Evolutionary conservation across 2,329 filamentous ascomycete species (phyloP), one percentile per base, ranked within the genome.

Genomic region (Trichoderma citrinoviride): DNA sequence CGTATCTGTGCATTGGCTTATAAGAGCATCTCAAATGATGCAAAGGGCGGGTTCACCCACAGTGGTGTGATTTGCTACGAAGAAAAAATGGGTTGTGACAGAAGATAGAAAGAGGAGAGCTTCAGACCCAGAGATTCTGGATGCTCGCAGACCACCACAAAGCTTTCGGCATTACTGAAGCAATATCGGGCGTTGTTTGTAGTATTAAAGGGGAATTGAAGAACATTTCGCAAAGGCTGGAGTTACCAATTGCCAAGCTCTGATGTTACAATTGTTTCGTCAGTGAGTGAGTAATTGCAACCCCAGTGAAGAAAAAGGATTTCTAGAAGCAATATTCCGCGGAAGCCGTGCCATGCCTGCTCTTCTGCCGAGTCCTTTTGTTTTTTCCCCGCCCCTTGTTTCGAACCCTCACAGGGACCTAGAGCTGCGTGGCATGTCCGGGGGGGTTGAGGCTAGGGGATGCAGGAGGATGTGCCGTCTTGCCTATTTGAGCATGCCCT

Each of bases 401-500:
- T 61, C 17, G 37, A 15, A 14, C 55, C 46, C 52, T 14, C 15
- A 27, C 25, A 33, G 15, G 41, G 29, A 7, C n/a, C 19, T 52
- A 15, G 19, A 10, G 8, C 49, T 44, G 58, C 25, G 37, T 44
- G 25, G 40, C n/a, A 52, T 23, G 40, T 43, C 49, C 10, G 37
- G 25, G 37, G n/a, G 25, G 37, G 46, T 25, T 10, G 40, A 40
- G 14, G 14, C 58, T 62, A 54, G 47, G 46, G 25, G 58, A 54
- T 46, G 49, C 58, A 25, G 40, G 57, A 53, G 53, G 58, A 15
- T 33, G 8, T 49, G 44, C 47, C 49, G 47, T 29, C 25, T 54
- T 53, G 47, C 58, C 58, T 62, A 62, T 40, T 62, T 33, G 29
- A 37, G 58, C 37, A n/a, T 21, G n/a, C 46, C 14, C 47, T 14